These are phyloP conservation scores for Aspergillus eucalypticola DNA, from an alignment of 2,329 filamentous ascomycete genomes.

Conservation along the genomic window DNA sequence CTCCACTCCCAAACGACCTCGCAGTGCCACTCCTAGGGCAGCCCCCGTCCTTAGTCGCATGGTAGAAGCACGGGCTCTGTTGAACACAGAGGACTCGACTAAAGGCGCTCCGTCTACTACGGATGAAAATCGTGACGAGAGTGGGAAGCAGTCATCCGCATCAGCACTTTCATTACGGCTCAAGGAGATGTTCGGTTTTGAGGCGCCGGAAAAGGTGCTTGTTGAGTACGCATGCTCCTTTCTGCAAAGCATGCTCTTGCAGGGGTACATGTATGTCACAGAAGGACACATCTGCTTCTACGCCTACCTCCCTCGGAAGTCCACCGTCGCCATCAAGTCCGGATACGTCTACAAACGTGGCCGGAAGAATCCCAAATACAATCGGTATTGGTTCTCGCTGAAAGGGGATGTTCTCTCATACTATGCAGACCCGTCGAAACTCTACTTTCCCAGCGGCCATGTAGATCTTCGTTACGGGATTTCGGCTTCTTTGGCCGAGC, in stretches of 20 bases:
- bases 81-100: conserved; percentile 38
- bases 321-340: conserved; percentile 75
- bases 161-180: conserved; percentile 68
- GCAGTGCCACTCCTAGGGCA: conserved; percentile 50
- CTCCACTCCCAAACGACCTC: conserved; percentile 27
- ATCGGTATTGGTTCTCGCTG: conserved; percentile 88
- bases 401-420: conserved; percentile 92
- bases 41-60: conserved; percentile 76
- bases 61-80: conserved; percentile 69
- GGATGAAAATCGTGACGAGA: conserved; percentile 51
- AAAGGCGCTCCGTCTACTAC: conserved; percentile 23
- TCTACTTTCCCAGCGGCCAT: conserved; percentile 89
- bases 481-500: conserved; percentile 73
- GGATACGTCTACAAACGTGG: conserved; percentile 88
- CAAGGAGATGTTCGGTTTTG: conserved; percentile 83
- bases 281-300: conserved; percentile 94
- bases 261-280: conserved; percentile 96
- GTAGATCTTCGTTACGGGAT: conserved; percentile 92
- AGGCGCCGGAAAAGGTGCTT: conserved; percentile 78
- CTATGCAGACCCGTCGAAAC: conserved; percentile 76
- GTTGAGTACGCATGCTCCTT: conserved; percentile 93
- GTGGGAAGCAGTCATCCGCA: conserved; percentile 46
- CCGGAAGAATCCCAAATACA: conserved; percentile 82
- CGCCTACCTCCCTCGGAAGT: conserved; percentile 92
- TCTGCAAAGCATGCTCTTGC: conserved; percentile 83